phyloP scores from a whole-genome alignment of 495 filamentous ascomycete genomes.

The Pyronema omphalodes region DNA sequence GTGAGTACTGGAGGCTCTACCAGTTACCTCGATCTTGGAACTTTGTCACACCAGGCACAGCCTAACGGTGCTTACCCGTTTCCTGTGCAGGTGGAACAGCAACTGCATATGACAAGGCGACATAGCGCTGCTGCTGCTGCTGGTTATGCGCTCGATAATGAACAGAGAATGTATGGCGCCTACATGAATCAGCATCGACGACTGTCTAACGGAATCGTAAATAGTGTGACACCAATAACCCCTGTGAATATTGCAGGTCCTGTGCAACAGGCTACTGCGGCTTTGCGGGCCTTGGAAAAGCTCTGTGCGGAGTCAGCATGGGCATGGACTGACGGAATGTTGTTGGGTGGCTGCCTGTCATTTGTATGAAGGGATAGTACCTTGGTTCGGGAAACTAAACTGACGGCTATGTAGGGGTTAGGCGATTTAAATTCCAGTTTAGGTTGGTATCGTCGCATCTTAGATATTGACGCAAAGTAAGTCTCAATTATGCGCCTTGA shows the following conservation, averaged over 20 bases:
- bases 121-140: not conserved
- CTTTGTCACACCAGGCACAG: slow-evolving; percentile 17
- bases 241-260: not conserved
- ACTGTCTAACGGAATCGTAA: not conserved
- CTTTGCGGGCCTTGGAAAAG: slow-evolving; percentile 61
- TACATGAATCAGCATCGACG: not conserved
- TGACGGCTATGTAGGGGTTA: slow-evolving; percentile 30
- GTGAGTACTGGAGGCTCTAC: not conserved
- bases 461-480: slow-evolving; percentile 62
- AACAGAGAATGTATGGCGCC: not conserved
- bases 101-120: not conserved
- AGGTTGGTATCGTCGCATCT: slow-evolving; percentile 74
- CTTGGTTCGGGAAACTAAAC: not conserved
- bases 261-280: slow-evolving; percentile 36
- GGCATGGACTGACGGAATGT: slow-evolving; percentile 91
- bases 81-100: not conserved
- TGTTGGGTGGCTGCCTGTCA: slow-evolving; percentile 79
- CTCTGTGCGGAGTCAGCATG: slow-evolving; percentile 74
- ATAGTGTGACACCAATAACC: not conserved
- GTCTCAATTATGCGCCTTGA: slow-evolving; percentile 16
- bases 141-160: not conserved
- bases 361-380: slow-evolving; percentile 36
- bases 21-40: slow-evolving; percentile 12
- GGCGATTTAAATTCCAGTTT: slow-evolving; percentile 72
- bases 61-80: slow-evolving; percentile 9